Evolutionary conservation across 2,329 filamentous ascomycete genomes (phyloP).

Genomic region (Emmonsiellopsis sp.): DNA sequence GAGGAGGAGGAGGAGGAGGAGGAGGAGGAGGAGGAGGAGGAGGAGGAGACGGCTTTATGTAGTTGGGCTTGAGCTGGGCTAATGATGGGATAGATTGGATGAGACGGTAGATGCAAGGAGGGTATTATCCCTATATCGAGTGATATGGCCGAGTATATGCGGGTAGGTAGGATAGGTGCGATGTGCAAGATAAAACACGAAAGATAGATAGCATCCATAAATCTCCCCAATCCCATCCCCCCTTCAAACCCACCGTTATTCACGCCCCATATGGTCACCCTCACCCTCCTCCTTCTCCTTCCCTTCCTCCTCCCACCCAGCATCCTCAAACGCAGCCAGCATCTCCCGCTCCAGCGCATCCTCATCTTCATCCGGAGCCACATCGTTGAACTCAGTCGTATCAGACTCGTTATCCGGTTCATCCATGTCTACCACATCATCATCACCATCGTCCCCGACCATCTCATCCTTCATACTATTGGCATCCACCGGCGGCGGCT

Average conservation of each 20-base stretch:
- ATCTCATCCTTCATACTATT: conserved; percentile 50
- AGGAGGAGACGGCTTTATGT: no score
- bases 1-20: conserved; percentile 2
- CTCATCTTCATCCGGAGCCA: conserved; percentile 26
- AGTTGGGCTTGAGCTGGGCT: no score
- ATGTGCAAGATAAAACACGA: no score
- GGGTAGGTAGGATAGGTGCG: no score
- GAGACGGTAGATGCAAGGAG: no score
- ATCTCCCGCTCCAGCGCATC: conserved; percentile 46
- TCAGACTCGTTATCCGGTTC: conserved; percentile 18
- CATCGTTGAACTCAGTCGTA: conserved; percentile 5
- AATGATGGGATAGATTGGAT: no score
- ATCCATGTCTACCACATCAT: conserved; percentile 12
- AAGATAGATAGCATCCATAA: background rate
- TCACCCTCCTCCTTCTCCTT: conserved; percentile 25
- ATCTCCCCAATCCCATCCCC: background rate
- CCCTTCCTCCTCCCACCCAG: conserved; percentile 26
- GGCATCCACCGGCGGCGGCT: conserved; percentile 12
- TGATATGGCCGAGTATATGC: no score
- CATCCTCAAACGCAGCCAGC: conserved; percentile 49
- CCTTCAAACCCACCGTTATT: no score
- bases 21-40: no score
- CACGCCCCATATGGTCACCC: background rate
- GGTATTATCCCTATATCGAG: no score
- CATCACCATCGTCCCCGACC: conserved; percentile 34